Base-by-base conservation (phyloP, 2,329 filamentous ascomycete genomes). In the Byssothecium circinans region DNA sequence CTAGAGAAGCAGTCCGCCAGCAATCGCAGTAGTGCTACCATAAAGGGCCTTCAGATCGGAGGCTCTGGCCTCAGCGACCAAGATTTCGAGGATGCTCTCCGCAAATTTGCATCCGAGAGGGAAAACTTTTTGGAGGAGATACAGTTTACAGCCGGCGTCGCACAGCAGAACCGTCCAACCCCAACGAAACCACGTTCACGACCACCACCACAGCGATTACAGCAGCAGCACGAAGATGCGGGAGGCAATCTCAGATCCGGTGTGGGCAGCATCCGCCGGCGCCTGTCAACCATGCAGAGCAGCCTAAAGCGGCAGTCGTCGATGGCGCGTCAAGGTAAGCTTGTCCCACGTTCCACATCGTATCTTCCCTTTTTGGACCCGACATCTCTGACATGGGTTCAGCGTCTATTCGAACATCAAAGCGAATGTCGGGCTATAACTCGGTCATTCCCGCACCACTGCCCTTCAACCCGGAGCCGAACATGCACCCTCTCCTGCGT, bases 361-460 rank as follows among this genome's bases (percentile, higher is more conserved):
- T 43, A 23, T 52, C 53, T 62, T 57, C 14, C 62, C 58, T 57
- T 54, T 23, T 45, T 55, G 46, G 38, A 34, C 20, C 44, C 14
- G 23, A 17, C 22, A 53, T 55, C 50, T 53, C 61, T 69, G 50
- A 65, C 57, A 53, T 56, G 52, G 48, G 49, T 55, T 40, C 47
- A 63, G 82, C 81, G 54, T 89, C 86, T 19, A 79, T 86, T 54
- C 86, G 91, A 60, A 96, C 91, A 4, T 86, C 91, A 30, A 94
- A 85, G 74, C 84, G 94, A 61, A 77, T 97, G 57, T 97, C 92
- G 72, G 95, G 95, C 69, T 99, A 99, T 74, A 97, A 97, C 70
- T 96, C 94, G 1, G 94, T 99, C 43, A 97, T 99, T 44, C 94
- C 94, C 12, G 85, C 85, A 2, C 94, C 94, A 11, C 90, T 97